A percentile compares a stretch with the other conserved stretches of the same genome.
Conservation (phyloP, 2,329 filamentous ascomycete genomes). For the Aureobasidium leucospermi region DNA sequence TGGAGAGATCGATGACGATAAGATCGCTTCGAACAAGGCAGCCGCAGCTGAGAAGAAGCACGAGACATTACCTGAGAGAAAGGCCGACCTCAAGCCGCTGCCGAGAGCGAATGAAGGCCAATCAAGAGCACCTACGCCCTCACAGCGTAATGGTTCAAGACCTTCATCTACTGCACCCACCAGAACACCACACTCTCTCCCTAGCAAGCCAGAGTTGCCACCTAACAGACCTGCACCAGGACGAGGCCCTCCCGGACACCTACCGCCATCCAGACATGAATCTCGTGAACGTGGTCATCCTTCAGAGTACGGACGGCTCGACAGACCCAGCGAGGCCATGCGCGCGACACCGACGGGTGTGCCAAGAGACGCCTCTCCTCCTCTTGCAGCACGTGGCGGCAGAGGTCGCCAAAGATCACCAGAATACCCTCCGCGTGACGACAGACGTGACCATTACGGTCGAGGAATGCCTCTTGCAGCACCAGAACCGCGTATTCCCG, state of each 20-base stretch:
- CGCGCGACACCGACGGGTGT: slow-evolving; percentile 14
- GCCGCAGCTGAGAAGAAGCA: background rate
- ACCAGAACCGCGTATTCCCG: background rate
- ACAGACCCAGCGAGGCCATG: slow-evolving; percentile 32
- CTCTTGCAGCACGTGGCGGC: slow-evolving; percentile 18
- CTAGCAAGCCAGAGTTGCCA: slow-evolving; percentile 53
- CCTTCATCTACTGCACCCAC: slow-evolving; percentile 22
- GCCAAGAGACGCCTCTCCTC: slow-evolving; percentile 35
- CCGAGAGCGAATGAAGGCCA: slow-evolving; percentile 17
- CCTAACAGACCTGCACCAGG: slow-evolving; percentile 32
- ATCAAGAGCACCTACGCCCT: slow-evolving; percentile 18
- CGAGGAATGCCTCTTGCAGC: background rate
- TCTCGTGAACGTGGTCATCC: slow-evolving; percentile 29
- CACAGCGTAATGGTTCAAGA: slow-evolving; percentile 28
- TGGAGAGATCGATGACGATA: slow-evolving; percentile 63
- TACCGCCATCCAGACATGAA: slow-evolving; percentile 16
- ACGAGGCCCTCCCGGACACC: background rate
- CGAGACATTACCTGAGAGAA: slow-evolving; percentile 1
- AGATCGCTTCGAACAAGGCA: slow-evolving; percentile 19
- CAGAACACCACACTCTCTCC: slow-evolving; percentile 36
- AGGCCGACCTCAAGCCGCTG: slow-evolving; percentile 15
- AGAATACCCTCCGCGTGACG: slow-evolving; percentile 27
- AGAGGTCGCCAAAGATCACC: slow-evolving; percentile 33
- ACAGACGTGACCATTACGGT: slow-evolving; percentile 13
- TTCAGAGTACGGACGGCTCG: slow-evolving; percentile 36